Evolutionary conservation across 148 eudicot genomes (phyloP), one percentile per base, ranked within the genome.

Genomic region (Rhododendron vialii): DNA sequence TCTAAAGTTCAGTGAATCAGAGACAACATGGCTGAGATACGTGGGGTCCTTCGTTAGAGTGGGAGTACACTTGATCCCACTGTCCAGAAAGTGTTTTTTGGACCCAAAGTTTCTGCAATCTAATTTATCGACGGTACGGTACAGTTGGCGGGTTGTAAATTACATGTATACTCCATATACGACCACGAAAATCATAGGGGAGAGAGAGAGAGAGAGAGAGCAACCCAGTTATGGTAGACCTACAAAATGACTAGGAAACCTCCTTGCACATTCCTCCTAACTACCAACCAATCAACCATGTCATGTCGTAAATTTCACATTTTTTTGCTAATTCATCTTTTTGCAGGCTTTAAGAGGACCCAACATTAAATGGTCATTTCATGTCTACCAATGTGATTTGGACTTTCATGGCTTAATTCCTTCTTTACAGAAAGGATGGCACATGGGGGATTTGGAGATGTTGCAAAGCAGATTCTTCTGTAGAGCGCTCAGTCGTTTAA

Each of bases 401-500:
- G 79, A 84, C 82, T 81, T 87, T 82, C 81, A 50, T 80, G 78
- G 73, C 43, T 33, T 28, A 59, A 53, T 77, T 82, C 30, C 59
- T 48, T 85, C 89, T 87, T 83, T 90, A 86, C 88, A 86, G 85
- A 87, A 84, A 75, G 85, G 87, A 86, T 83, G 53, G 86, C 91
- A 88, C 91, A 90, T 89, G 89, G 79, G 79, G 50, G 11, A 47
- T 47, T 0, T 6, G 1, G 0, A 0, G 8, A 41, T 6, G 1
- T 6, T 41, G 45, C 1, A 41, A 41, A 5, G 7, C 8, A 41
- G 45, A 1, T 41, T 0, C 0, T 6, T 0, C 0, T 6, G 7
- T 6, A 0, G 8, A 6, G 1, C 8, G 7, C 5, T 5, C 6
- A 5, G 7, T 41, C 7, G 1, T 41, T 41, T 6, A 41, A 41